These are phyloP conservation scores for Anaeramoeba flamelloides DNA, from an alignment of 78 protist genomes.

Conservation along the genomic window DNA sequence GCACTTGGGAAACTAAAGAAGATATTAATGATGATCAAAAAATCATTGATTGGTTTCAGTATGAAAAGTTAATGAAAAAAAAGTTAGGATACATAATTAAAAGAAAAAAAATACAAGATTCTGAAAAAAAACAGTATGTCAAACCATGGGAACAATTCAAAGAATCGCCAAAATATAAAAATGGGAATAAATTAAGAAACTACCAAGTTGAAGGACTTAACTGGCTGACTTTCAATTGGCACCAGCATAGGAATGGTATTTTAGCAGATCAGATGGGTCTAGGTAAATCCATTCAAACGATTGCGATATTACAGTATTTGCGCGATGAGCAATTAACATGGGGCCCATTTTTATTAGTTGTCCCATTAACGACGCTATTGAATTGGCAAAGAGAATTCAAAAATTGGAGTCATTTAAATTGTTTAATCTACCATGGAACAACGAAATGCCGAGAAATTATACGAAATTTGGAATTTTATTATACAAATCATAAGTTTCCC, in stretches of 20 bases:
- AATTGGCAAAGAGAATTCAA: conserved; percentile 34
- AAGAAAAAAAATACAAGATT: too few species aligned
- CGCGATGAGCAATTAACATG: background rate
- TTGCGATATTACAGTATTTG: conserved; percentile 18
- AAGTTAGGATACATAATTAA: too few species aligned
- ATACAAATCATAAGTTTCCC: background rate
- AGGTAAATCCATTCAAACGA: conserved; percentile 84
- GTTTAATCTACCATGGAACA: conserved; percentile 13
- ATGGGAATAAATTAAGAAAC: background rate
- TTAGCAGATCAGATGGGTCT: conserved; percentile 19
- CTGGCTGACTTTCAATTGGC: background rate
- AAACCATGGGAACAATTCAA: background rate
- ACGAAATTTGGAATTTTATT: background rate
- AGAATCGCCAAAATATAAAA: too few species aligned
- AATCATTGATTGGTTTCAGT: too few species aligned
- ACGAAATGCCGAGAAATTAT: background rate
- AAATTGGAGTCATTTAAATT: conserved; percentile 13
- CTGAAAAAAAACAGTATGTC: background rate
- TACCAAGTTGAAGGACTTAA: background rate
- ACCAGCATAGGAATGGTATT: background rate
- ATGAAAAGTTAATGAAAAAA: too few species aligned
- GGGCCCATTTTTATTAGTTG: conserved; percentile 20
- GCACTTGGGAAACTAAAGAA: conserved; percentile 59
- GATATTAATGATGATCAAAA: too few species aligned
- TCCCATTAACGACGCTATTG: conserved; percentile 29